Evolutionary conservation across 169 alveolate genomes (phyloP), one percentile per base, ranked within the genome.

Genomic region (Plasmodium fragile): DNA sequence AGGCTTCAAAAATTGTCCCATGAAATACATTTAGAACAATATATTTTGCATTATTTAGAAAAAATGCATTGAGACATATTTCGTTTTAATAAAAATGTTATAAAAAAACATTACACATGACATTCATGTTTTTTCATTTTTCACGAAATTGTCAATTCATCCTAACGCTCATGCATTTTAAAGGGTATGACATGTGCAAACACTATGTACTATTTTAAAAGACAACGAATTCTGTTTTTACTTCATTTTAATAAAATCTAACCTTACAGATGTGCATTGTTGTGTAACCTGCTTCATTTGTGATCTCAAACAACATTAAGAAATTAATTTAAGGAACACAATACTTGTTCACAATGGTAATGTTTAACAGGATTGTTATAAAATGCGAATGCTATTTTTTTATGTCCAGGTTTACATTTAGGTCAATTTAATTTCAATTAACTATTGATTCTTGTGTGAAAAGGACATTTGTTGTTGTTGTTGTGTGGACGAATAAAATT

Each of bases 381-480:
- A 65, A n/a, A 65, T 28, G 4, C 25, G 75, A 65, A 65, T 65
- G 75, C 75, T n/a, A 65, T 65, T 65, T 18, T 28, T 65, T 28
- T 18, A 65, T 65, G 75, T 65, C 75, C 36, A 65, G 16, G 75
- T 25, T 65, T 65, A 65, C 75, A 65, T 65, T 65, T 65, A 65
- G 36, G 75, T 28, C 75, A 65, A 65, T 10, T 65, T 65, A 65
- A 65, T 25, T 28, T 65, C 30, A 65, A 65, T 65, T 65, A 16
- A 65, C 25, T 28, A 65, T 10, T 25, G n/a, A 28, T 25, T 7
- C 10, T 65, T 65, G 22, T 49, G 59, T 49, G 22, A 65, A 65
- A 65, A 65, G n/a, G 25, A 65, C 30, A 65, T 22, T 18, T 65
- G 18, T 65, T 28, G 41, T 65, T 65, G 75, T 65, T 65, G 55